Evolutionary conservation across 1,284 basidiomycete species (phyloP), one percentile per base, ranked within the genome.

Genomic region (Trichosporon sp.): DNA sequence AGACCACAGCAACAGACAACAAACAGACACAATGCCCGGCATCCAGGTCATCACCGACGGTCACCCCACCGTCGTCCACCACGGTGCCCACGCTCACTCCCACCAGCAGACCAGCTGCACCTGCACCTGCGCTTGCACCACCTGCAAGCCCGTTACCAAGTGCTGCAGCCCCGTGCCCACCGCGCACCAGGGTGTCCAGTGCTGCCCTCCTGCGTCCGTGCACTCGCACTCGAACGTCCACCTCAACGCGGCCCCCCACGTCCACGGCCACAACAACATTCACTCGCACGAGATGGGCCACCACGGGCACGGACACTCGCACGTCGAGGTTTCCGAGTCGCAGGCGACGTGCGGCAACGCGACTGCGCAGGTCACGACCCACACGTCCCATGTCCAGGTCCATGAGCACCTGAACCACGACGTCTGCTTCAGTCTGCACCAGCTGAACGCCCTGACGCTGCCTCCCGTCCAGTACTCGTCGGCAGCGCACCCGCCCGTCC

Each of bases 371-470:
- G 27, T 60, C 15, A 60, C 27, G 56, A 60, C 56, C 15, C 27
- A 31, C 56, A 60, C 56, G 27, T n/a, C 15, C 27, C 21, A 42
- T 53, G 51, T 34, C 34, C 15, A 42, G n/a, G 29, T 47, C 13
- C 64, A 60, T 29, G 56, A 60, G 56, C 56, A 60, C 56, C 58
- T 53, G 35, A 60, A 35, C 53, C 70, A 72, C 70, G 70, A 72
- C 64, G 70, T 72, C 35, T 65, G 60, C 29, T 56, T 69, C 31
- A 62, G 67, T 23, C 65, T 72, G 21, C 25, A 23, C 44, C 68
- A 72, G 65, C 62, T 72, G 58, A 72, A 72, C 51, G 51, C 60
- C 18, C 70, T 72, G 38, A 8, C 58, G 32, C 62, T 64, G 35
- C 68, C 68, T 42, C 18, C 32, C 25, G 62, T 72, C 34, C 53